Percentiles rank a stretch among this genome's conserved stretches.
phyloP scores from a whole-genome alignment of 495 filamentous ascomycete species.

The Trichoderma erinaceum region DNA sequence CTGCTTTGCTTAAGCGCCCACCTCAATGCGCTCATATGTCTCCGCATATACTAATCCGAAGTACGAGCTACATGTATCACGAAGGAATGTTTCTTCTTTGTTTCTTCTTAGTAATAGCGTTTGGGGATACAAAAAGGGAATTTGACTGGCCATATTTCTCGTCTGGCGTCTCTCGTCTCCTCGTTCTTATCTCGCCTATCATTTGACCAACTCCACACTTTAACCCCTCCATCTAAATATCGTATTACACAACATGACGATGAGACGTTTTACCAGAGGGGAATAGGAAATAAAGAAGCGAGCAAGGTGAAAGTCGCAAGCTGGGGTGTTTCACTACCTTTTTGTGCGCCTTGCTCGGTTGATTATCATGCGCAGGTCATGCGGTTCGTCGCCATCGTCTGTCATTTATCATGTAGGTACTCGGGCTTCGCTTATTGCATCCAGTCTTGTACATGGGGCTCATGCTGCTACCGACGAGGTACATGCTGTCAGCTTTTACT shows the following conservation, averaged over 20 bases:
- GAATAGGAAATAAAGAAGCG: not conserved
- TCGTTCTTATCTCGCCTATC: conserved; percentile 3
- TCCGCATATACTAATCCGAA: not conserved
- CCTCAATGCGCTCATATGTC: not conserved
- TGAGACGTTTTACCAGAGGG: not conserved
- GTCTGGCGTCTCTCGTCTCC: not conserved
- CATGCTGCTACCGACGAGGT: not conserved
- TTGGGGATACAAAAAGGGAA: not conserved
- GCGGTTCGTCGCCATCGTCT: not conserved
- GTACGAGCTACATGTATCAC: not conserved
- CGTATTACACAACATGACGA: not conserved
- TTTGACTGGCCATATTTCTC: not conserved
- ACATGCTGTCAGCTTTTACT: not conserved
- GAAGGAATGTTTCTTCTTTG: not conserved
- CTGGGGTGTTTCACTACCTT: not conserved
- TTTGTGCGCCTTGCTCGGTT: conserved; percentile 2
- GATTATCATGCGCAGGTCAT: not conserved
- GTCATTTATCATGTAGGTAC: not conserved
- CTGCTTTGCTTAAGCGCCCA: not conserved
- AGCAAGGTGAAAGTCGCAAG: too few relatives aligned
- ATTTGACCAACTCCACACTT: conserved; percentile 1
- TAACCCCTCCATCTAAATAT: not conserved
- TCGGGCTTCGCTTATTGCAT: not conserved
- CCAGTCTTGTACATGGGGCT: not conserved
- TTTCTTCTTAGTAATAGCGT: not conserved